Percentiles rank a stretch among this genome's conserved stretches.
phyloP scores from a whole-genome alignment of 805 yeast genomes.

The Saccharomycopsis sp. region DNA sequence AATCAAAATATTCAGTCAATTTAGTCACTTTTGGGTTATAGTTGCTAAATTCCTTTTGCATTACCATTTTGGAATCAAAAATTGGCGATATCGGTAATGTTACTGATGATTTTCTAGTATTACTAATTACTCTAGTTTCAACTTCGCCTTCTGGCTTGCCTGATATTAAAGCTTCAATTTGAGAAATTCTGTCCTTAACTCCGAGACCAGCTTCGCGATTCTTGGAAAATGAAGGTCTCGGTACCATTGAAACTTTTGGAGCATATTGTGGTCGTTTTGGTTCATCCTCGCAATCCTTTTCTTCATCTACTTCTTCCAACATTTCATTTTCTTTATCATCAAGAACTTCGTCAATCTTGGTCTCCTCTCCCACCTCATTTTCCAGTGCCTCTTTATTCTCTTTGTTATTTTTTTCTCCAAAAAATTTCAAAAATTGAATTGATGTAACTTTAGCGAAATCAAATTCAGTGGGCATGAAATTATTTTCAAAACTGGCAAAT shows the following conservation, averaged over 20 bases:
- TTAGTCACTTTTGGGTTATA: constrained; percentile 21
- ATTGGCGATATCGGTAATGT: constrained; percentile 1
- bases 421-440: constrained; percentile 3
- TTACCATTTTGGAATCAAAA: constrained; percentile 7
- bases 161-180: constrained; percentile 21
- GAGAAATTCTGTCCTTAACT: constrained; percentile 20
- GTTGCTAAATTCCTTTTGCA: constrained; percentile 9
- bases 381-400: constrained; percentile 3
- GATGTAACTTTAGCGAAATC: constrained; percentile 35
- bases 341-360: background rate
- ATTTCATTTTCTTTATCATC: background rate
- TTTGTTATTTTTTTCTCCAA: background rate
- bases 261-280: background rate
- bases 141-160: background rate
- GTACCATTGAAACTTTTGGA: constrained; percentile 17
- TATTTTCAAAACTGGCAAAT: constrained; percentile 70
- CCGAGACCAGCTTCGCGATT: background rate
- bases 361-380: constrained; percentile 1
- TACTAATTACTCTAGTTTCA: background rate
- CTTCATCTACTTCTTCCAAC: background rate
- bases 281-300: background rate
- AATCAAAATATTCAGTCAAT: background rate
- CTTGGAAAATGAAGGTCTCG: constrained; percentile 7
- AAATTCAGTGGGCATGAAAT: constrained; percentile 81
- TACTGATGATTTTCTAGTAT: constrained; percentile 4